Percentiles rank a stretch among this genome's conserved stretches.
phyloP scores from a whole-genome alignment of 1,284 basidiomycete species.

The Vanrija sp. region DNA sequence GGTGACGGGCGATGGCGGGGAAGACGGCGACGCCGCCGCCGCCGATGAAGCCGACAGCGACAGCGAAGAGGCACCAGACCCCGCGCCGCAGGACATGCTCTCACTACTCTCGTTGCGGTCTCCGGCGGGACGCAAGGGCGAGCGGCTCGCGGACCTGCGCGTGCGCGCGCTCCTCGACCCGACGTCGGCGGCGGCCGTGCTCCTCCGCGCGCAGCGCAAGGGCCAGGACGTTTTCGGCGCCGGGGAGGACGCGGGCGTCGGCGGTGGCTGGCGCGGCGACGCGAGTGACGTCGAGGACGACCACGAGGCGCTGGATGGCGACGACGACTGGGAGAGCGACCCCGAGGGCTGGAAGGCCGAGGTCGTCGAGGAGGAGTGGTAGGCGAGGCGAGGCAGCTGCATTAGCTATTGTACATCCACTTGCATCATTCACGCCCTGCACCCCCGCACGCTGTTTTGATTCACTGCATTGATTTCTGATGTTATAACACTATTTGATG shows the following conservation, averaged over 20 bases:
- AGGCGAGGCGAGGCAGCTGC: background rate
- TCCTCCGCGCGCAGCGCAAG: conserved; percentile 23
- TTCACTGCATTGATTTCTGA: too few relatives aligned
- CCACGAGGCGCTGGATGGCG: conserved; percentile 10
- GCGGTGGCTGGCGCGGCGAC: background rate
- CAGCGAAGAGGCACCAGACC: conserved; percentile 3
- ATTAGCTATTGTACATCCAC: too few relatives aligned
- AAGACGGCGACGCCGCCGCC: conserved; percentile 4
- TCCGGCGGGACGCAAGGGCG: conserved; percentile 11
- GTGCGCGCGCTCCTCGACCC: conserved; percentile 41
- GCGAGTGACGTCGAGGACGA: conserved; percentile 5
- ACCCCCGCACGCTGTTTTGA: too few relatives aligned
- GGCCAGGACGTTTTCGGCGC: conserved; percentile 37
- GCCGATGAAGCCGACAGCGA: conserved; percentile 5
- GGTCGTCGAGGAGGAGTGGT: conserved; percentile 23
- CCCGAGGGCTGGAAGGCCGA: conserved; percentile 29
- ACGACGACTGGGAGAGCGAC: conserved; percentile 35
- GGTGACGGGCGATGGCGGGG: background rate
- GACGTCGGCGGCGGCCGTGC: conserved; percentile 14
- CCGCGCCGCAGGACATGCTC: conserved; percentile 16
- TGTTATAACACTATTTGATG: too few relatives aligned
- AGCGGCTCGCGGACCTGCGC: conserved; percentile 28
- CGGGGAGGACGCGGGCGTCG: conserved; percentile 21
- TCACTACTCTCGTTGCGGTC: conserved; percentile 27
- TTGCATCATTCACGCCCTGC: too few relatives aligned